Percentiles rank a stretch among this genome's conserved stretches.
phyloP scores from a whole-genome alignment of 2,329 filamentous ascomycete genomes.

The Chrysoporthe cubensis region DNA sequence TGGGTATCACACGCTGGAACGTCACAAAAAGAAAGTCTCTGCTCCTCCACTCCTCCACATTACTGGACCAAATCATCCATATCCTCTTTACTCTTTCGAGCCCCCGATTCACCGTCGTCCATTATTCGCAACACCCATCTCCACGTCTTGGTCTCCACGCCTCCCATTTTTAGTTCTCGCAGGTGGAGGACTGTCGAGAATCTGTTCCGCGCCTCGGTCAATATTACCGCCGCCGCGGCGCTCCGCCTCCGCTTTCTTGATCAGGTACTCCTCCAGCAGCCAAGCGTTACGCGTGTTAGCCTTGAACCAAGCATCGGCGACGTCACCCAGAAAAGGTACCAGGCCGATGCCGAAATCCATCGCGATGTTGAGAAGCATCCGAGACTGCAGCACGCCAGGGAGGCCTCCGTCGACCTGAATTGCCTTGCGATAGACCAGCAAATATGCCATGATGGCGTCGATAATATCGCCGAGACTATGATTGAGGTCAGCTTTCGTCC shows the following conservation, averaged over 20 bases:
- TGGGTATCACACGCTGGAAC: not conserved
- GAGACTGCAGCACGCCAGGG: constrained; percentile 59
- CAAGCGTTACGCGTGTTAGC: constrained; percentile 79
- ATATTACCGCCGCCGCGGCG: constrained; percentile 17
- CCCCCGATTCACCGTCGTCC: not conserved
- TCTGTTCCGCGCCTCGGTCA: constrained; percentile 16
- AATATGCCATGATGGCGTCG: constrained; percentile 74
- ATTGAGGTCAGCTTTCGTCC: constrained; percentile 33
- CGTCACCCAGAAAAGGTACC: constrained; percentile 75
- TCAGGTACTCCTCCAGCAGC: constrained; percentile 68
- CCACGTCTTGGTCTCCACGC: constrained; percentile 23
- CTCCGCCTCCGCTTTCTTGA: constrained; percentile 67
- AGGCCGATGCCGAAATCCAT: constrained; percentile 76
- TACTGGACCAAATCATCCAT: not conserved
- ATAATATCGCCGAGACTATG: constrained; percentile 72
- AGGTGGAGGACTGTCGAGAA: not conserved
- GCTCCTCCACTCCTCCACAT: not conserved
- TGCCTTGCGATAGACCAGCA: constrained; percentile 72
- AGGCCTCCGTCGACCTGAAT: constrained; percentile 77
- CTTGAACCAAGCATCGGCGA: constrained; percentile 73
- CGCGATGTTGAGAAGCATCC: constrained; percentile 81
- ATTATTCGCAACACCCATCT: constrained; percentile 21
- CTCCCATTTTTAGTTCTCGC: constrained; percentile 1
- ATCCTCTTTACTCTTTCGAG: not conserved
- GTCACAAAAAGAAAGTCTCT: not conserved